Evolutionary conservation across 768 basidiomycete species (phyloP).

Genomic region (Auricularia sp.): DNA sequence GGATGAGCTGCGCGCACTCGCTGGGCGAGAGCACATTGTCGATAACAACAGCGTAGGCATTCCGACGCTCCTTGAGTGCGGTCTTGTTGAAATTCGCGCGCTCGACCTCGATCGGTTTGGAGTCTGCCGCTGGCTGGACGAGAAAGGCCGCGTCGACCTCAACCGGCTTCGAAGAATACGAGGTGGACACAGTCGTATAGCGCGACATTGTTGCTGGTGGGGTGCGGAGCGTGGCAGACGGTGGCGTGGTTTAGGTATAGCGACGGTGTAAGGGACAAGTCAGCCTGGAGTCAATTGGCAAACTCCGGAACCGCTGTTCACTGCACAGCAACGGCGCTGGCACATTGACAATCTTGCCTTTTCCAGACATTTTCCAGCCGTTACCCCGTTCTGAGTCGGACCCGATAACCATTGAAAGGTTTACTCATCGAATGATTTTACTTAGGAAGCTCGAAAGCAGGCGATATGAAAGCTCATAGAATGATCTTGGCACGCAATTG

Average conservation of each 20-base stretch:
- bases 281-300: not conserved
- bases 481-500: too few relatives aligned
- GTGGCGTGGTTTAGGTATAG: not conserved
- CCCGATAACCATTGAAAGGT: too few relatives aligned
- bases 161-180: not conserved
- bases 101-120: not conserved
- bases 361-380: too few relatives aligned
- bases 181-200: not conserved
- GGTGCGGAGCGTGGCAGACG: not conserved
- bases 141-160: not conserved
- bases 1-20: conserved; percentile 6
- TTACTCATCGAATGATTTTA: too few relatives aligned
- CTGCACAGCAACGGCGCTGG: not conserved
- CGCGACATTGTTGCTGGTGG: not conserved
- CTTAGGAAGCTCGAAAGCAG: too few relatives aligned
- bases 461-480: too few relatives aligned
- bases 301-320: not conserved
- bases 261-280: not conserved
- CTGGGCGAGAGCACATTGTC: conserved; percentile 6
- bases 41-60: conserved; percentile 3
- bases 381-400: too few relatives aligned
- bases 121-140: not conserved
- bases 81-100: conserved; percentile 1
- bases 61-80: not conserved
- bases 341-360: too few relatives aligned